Evolutionary conservation across 306 rosid genomes (phyloP).

Genomic region (Ziziphus jujuba): DNA sequence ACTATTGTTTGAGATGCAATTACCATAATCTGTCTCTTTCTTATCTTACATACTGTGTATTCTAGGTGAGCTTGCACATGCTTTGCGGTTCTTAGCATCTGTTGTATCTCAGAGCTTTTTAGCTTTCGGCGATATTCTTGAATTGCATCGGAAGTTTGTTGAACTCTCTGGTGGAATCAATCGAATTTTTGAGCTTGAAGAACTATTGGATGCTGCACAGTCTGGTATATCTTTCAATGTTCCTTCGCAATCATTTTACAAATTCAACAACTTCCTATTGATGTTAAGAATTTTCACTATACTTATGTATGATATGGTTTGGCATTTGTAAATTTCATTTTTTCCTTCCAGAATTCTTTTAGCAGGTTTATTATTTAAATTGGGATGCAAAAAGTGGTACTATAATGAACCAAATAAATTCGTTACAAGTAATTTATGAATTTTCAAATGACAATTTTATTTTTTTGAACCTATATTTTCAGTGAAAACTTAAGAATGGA

Average conservation of each 20-base stretch:
- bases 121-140: constrained; percentile 98
- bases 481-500: too few species aligned
- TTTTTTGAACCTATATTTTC: too few species aligned
- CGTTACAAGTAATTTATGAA: too few species aligned
- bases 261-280: not conserved
- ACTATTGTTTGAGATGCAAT: constrained; percentile 2
- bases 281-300: not conserved
- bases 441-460: too few species aligned
- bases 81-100: constrained; percentile 95
- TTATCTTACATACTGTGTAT: constrained; percentile 18
- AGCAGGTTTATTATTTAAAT: too few species aligned
- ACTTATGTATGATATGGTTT: not conserved
- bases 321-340: not conserved
- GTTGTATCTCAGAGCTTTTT: constrained; percentile 99
- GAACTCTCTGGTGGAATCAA: constrained; percentile 93
- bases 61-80: constrained; percentile 97
- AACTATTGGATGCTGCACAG: constrained; percentile 77
- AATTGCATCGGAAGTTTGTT: constrained; percentile 78
- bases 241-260: not conserved
- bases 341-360: too few species aligned
- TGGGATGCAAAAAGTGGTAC: too few species aligned
- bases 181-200: constrained; percentile 94
- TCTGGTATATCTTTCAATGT: constrained; percentile 53
- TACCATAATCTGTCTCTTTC: constrained; percentile 9
- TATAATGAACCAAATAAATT: too few species aligned